Evolutionary conservation across 768 basidiomycete species (phyloP).

Genomic region (Mycena belliarum): DNA sequence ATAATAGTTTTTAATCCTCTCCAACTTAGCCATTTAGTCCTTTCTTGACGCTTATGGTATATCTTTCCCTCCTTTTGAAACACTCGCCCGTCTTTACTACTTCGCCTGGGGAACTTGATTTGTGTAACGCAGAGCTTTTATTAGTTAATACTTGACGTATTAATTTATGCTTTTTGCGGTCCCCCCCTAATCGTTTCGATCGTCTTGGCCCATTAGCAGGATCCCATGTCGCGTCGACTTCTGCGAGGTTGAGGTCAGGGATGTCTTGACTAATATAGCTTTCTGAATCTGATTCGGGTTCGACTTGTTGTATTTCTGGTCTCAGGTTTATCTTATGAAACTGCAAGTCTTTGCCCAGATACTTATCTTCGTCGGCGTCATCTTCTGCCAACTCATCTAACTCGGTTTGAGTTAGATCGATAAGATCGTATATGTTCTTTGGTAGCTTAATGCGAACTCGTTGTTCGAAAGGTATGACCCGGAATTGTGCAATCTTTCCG

Average conservation of each 20-base stretch:
- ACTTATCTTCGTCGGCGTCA: not conserved
- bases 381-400: not conserved
- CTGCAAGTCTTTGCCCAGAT: not conserved
- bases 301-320: not conserved
- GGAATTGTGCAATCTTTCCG: not conserved
- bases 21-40: no score
- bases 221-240: no score
- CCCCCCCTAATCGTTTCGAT: not conserved
- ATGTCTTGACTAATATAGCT: not conserved
- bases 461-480: conserved; percentile 24
- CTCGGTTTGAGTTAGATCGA: not conserved
- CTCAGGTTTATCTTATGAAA: not conserved
- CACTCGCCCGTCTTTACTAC: no score
- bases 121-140: no score
- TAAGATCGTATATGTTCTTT: not conserved
- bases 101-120: no score
- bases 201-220: not conserved
- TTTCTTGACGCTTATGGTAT: no score
- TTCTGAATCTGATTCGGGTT: not conserved
- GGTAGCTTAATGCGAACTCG: not conserved
- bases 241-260: not conserved
- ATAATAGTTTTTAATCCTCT: no score
- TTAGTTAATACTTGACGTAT: no score
- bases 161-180: no score
- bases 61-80: no score